Evolutionary conservation across 495 filamentous ascomycete genomes (phyloP).

Genomic region (Aspergillus incahuasiensis): DNA sequence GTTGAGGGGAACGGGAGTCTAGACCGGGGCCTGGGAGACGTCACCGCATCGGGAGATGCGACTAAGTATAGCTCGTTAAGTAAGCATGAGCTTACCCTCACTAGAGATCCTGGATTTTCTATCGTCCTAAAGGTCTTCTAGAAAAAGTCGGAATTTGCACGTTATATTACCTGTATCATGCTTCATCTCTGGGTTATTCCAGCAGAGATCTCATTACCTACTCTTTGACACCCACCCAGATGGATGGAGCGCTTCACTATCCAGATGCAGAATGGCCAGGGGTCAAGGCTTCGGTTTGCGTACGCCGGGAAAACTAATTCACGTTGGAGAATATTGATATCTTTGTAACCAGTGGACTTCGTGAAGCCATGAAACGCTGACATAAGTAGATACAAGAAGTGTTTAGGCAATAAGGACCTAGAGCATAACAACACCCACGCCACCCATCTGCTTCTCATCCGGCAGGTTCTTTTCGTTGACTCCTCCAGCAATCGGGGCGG

Average conservation of each 20-base stretch:
- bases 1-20: not conserved
- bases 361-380: not conserved
- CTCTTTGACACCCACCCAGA: not conserved
- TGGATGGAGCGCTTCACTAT: not conserved
- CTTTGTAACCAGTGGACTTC: not conserved
- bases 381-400: slow-evolving; percentile 1
- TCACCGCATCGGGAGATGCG: not conserved
- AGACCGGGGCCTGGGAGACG: not conserved
- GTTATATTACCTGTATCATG: not conserved
- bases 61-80: not conserved
- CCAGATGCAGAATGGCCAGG: too few species aligned
- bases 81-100: not conserved
- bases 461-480: slow-evolving; percentile 71
- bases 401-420: slow-evolving; percentile 26
- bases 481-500: slow-evolving; percentile 73
- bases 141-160: too few species aligned
- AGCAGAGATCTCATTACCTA: not conserved
- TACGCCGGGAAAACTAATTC: too few species aligned
- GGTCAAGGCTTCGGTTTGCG: too few species aligned
- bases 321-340: too few species aligned
- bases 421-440: slow-evolving; percentile 85
- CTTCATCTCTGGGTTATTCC: not conserved
- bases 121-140: not conserved
- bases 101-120: not conserved
- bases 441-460: slow-evolving; percentile 71